phyloP scores from a whole-genome alignment of 306 rosid species.

The Quercus bicolor region DNA sequence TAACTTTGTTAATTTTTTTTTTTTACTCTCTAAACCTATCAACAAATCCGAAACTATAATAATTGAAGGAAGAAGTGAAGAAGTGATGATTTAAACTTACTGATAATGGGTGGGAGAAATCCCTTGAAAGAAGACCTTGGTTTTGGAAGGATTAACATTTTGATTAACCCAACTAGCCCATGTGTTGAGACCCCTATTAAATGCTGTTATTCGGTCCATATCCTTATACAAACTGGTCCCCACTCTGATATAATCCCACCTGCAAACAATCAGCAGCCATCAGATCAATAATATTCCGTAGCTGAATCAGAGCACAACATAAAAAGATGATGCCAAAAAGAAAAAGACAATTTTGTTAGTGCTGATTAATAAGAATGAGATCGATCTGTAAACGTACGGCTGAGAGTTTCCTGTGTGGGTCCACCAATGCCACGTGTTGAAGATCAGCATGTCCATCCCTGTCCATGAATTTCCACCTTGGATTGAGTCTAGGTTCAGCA shows the following conservation, averaged over 20 bases:
- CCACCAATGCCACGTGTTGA: constrained; percentile 99
- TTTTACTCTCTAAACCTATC: background rate
- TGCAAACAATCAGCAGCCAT: constrained; percentile 16
- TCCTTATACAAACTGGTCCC: constrained; percentile 52
- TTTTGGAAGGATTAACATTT: constrained; percentile 66
- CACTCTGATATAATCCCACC: constrained; percentile 80
- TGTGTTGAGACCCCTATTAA: constrained; percentile 63
- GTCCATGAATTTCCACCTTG: constrained; percentile 69
- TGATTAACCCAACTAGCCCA: constrained; percentile 93
- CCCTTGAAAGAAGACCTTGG: constrained; percentile 87
- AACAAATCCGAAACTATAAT: background rate
- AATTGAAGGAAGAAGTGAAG: background rate
- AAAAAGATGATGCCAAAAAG: background rate
- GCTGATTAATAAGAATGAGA: background rate
- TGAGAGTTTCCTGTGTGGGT: constrained; percentile 73
- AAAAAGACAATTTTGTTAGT: too few species aligned
- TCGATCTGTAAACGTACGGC: constrained; percentile 42
- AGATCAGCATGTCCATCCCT: constrained; percentile 77
- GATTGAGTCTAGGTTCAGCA: constrained; percentile 68
- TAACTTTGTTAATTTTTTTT: background rate
- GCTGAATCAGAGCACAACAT: background rate
- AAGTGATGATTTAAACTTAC: constrained; percentile 46
- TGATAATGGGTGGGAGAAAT: constrained; percentile 91
- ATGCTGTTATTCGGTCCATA: constrained; percentile 84
- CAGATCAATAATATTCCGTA: background rate